Evolutionary conservation across 495 filamentous ascomycete genomes (phyloP), one percentile per base, ranked within the genome.

Genomic region (Penicillium coprophilum): DNA sequence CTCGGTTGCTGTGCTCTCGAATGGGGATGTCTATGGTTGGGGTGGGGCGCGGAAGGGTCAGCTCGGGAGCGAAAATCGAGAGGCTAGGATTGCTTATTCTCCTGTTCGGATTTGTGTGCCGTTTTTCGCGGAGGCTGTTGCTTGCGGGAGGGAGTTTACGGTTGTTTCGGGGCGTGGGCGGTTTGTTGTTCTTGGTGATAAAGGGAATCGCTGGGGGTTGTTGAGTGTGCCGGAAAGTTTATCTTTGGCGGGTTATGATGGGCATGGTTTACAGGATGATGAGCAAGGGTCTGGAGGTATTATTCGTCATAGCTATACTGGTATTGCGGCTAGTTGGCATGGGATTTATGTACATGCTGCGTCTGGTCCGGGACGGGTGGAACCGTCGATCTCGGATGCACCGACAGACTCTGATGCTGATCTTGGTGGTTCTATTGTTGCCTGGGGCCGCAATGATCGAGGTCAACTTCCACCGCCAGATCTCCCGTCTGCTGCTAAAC

Each of bases 1-100:
- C 66, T 81, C 84, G 0, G 83, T 92, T 17, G 84, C 78, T 4
- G 81, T 96, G 5, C 71, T 96, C 1, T 80, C 79, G 27, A 87
- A 87, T 67, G 92, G 91, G 3, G 77, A 87, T 1, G 86, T 87
- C 1, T 96, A 87, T 68, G 94, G 92, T 3, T 97, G 94, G 94
- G 94, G 94, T 2, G 86, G 77, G 57, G 84, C 85, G 6, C 79
- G 91, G 27, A 92, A 96, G 72, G 91, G 91, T 0, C 92, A 97
- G 66, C 69, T 97, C 0, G 91, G 90, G 5, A 61, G 77, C 11
- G 66, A 72, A 1, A 40, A 55, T 3, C 70, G 61, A 11, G 76
- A 58, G 0, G 23, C 48, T 27, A 78, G 71, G 50, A 73, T 85
- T 28, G 70, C 86, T 7, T 80, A 73, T 69, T 57, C 57, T 21